Percentiles rank a stretch among this genome's conserved stretches.
Evolutionary conservation across 148 eudicot genomes (phyloP).

Genomic region (Fagopyrum esculentum): DNA sequence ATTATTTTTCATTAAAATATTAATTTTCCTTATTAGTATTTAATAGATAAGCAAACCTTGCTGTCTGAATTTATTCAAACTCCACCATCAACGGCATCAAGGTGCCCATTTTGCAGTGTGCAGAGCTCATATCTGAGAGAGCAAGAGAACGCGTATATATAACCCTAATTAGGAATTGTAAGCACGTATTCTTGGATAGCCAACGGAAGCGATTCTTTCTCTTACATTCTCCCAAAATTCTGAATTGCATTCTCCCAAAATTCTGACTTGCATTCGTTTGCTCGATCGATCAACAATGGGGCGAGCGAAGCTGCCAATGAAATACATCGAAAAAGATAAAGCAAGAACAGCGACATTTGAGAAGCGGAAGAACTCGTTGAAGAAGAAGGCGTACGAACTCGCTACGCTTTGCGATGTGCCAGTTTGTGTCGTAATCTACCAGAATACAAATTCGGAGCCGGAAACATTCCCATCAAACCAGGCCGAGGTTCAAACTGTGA

Average conservation of each 20-base stretch:
- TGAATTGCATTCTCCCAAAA: no score
- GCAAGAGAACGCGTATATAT: no score
- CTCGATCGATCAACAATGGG: background rate
- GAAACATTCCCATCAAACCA: background rate
- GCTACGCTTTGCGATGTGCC: background rate
- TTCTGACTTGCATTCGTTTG: background rate
- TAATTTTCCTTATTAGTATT: no score
- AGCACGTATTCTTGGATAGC: no score
- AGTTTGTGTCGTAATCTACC: background rate
- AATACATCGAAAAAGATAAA: background rate
- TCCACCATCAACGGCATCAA: no score
- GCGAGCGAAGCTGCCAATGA: background rate
- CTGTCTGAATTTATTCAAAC: no score
- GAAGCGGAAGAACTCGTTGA: background rate
- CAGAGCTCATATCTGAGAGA: no score
- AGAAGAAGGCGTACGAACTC: constrained; percentile 1
- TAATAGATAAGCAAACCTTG: no score
- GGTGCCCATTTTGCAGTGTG: no score
- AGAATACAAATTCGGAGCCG: background rate
- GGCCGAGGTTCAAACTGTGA: background rate
- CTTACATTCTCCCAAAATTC: background rate
- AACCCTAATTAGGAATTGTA: no score
- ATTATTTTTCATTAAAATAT: no score
- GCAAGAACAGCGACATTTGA: background rate
- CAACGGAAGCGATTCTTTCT: no score